Percentiles rank a stretch among this genome's conserved stretches.
These are phyloP conservation scores for Penstemon barbatus DNA, from an alignment of 257 asterid species.

Conservation along the genomic window DNA sequence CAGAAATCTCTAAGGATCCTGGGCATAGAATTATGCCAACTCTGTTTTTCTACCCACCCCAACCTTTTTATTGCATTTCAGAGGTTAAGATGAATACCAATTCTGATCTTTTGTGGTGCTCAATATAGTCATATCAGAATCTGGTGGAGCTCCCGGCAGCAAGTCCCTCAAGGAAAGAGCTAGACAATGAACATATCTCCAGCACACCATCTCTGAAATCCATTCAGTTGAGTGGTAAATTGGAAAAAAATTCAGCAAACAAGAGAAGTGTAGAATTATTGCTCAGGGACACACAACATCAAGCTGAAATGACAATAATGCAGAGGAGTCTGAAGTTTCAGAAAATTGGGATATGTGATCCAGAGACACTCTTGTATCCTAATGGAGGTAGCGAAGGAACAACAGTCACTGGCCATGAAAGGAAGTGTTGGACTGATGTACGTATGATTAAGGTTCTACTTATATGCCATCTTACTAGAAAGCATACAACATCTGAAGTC, in stretches of 20 bases:
- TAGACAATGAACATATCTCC: constrained; percentile 28
- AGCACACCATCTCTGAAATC: constrained; percentile 39
- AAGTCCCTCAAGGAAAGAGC: constrained; percentile 45
- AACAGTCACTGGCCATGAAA: constrained; percentile 36
- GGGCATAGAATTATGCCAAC: constrained; percentile 9
- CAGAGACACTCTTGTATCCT: constrained; percentile 31
- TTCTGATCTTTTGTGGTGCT: constrained; percentile 28
- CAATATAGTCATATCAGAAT: constrained; percentile 44
- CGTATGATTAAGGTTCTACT: constrained; percentile 35
- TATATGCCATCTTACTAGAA: constrained; percentile 19
- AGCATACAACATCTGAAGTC: constrained; percentile 10
- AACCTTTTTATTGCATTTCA: constrained; percentile 21
- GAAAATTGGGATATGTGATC: constrained; percentile 43
- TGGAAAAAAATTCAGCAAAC: constrained; percentile 36
- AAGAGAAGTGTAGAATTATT: constrained; percentile 54
- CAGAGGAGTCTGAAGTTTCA: constrained; percentile 64
- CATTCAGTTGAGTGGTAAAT: constrained; percentile 37
- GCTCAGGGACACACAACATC: constrained; percentile 44
- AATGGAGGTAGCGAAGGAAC: constrained; percentile 36
- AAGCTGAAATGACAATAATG: constrained; percentile 30
- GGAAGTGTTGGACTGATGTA: constrained; percentile 67
- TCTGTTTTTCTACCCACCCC: constrained; percentile 18
- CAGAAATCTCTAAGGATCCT: constrained; percentile 13
- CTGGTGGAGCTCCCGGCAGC: constrained; percentile 40
- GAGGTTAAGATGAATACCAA: constrained; percentile 5